Conservation (phyloP, 2,329 filamentous ascomycete genomes). For the Juglanconis oblonga region DNA sequence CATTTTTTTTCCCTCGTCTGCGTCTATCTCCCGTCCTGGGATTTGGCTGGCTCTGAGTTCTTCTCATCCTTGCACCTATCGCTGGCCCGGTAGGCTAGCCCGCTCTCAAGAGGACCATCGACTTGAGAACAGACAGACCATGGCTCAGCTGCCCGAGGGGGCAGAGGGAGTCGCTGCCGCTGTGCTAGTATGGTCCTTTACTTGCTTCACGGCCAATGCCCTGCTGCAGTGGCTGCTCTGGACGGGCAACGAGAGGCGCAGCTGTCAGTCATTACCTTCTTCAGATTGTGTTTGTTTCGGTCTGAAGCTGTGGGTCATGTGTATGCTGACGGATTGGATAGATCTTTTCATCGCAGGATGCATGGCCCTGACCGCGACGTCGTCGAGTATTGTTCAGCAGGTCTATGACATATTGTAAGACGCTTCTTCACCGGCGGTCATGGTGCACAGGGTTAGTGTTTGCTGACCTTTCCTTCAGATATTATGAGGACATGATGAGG, state of each 20-base stretch:
- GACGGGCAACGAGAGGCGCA: constrained; percentile 14
- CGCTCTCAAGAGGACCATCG: not conserved
- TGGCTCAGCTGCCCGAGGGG: constrained; percentile 15
- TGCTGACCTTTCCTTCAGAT: constrained; percentile 1
- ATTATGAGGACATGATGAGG: constrained; percentile 17
- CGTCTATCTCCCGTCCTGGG: too few relatives aligned
- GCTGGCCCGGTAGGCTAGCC: not conserved
- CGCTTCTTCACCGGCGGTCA: not conserved
- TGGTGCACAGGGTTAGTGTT: not conserved
- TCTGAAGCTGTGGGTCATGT: not conserved
- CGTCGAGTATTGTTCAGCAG: constrained; percentile 11
- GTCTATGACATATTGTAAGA: constrained; percentile 10
- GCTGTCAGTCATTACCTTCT: constrained; percentile 4
- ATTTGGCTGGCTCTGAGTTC: not conserved
- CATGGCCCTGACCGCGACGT: constrained; percentile 7
- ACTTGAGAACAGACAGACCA: not conserved
- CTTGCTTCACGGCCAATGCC: constrained; percentile 5
- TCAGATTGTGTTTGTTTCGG: not conserved
- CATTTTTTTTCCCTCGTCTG: not conserved
- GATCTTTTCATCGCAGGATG: constrained; percentile 9
- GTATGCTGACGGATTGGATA: not conserved
- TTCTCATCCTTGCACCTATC: not conserved
- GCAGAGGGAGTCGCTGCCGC: constrained; percentile 8
- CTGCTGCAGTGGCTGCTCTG: constrained; percentile 17
- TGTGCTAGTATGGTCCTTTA: constrained; percentile 3